Evolutionary conservation across 139 green algal species (phyloP).

Genomic region (Ulvella scutata): DNA sequence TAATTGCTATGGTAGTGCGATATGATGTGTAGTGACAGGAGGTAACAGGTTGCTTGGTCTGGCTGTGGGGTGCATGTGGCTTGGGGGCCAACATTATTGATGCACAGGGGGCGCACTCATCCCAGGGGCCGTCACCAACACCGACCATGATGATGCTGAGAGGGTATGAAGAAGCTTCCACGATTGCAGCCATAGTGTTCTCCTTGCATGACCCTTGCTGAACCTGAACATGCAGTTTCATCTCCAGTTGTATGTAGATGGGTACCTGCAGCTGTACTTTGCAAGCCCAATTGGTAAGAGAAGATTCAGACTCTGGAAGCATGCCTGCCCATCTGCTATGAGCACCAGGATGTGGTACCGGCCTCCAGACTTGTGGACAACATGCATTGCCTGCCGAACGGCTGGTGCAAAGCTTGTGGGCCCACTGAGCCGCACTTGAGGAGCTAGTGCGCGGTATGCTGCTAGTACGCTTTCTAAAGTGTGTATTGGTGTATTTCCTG

Average conservation of each 20-base stretch:
- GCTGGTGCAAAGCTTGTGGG: slow-evolving; percentile 63
- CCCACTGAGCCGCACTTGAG: slow-evolving; percentile 13
- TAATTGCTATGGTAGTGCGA: not conserved
- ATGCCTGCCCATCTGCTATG: slow-evolving; percentile 12
- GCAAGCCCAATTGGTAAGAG: slow-evolving; percentile 11
- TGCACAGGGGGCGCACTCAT: not conserved
- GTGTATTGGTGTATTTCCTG: not conserved
- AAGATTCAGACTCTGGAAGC: slow-evolving; percentile 19
- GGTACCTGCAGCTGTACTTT: no score
- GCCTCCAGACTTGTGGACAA: slow-evolving; percentile 23
- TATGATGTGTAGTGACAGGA: not conserved
- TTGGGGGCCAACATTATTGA: not conserved
- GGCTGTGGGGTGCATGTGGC: not conserved
- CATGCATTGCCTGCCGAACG: slow-evolving; percentile 34
- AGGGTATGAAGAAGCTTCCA: slow-evolving; percentile 5
- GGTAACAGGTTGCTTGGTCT: not conserved
- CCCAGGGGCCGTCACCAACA: slow-evolving; percentile 31
- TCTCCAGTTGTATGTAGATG: no score
- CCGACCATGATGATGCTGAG: slow-evolving; percentile 35
- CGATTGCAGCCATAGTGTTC: slow-evolving; percentile 7
- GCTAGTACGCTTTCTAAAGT: not conserved
- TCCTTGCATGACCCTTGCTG: slow-evolving; percentile 11
- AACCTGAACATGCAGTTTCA: slow-evolving; percentile 13
- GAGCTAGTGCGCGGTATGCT: not conserved
- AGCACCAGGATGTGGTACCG: slow-evolving; percentile 37